Percentiles rank a stretch among this genome's conserved stretches.
These are phyloP conservation scores for Amaranthus cruentus DNA, from an alignment of 148 eudicot species.

Conservation along the genomic window DNA sequence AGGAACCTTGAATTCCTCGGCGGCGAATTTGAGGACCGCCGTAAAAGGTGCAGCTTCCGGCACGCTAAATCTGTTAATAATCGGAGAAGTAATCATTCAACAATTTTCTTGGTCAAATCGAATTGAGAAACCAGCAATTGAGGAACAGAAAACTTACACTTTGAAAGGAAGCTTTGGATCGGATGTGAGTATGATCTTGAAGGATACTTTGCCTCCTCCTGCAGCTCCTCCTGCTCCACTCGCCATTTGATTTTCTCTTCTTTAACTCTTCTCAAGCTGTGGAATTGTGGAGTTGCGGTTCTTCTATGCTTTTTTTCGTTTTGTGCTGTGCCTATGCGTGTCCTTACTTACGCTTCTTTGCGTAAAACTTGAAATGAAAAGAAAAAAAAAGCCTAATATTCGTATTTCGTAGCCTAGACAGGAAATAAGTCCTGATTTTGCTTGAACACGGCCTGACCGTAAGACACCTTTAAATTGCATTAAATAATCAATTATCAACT, in stretches of 20 bases:
- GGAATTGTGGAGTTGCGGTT: background rate
- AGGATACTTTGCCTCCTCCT: constrained; percentile 88
- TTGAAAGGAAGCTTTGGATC: constrained; percentile 96
- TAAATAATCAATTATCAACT: too few species aligned
- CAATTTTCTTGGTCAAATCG: background rate
- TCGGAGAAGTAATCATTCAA: background rate
- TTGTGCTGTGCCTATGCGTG: background rate
- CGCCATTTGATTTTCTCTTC: constrained; percentile 38
- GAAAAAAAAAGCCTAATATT: too few species aligned
- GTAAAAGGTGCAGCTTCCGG: constrained; percentile 97
- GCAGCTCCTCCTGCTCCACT: constrained; percentile 47
- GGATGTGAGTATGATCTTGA: constrained; percentile 86
- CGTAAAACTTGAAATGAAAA: too few species aligned
- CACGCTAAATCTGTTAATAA: constrained; percentile 64
- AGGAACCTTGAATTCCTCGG: constrained; percentile 99
- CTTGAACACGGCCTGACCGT: too few species aligned
- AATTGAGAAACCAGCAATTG: background rate
- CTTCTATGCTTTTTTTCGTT: background rate
- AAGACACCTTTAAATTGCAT: too few species aligned
- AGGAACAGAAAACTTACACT: constrained; percentile 45
- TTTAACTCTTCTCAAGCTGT: background rate
- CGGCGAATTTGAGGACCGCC: constrained; percentile 89
- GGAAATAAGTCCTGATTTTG: too few species aligned
- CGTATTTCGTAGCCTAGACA: too few species aligned
- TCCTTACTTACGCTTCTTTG: too few species aligned